Evolutionary conservation across 2,329 filamentous ascomycete genomes (phyloP).

Genomic region (Bimuria novae-zelandiae): DNA sequence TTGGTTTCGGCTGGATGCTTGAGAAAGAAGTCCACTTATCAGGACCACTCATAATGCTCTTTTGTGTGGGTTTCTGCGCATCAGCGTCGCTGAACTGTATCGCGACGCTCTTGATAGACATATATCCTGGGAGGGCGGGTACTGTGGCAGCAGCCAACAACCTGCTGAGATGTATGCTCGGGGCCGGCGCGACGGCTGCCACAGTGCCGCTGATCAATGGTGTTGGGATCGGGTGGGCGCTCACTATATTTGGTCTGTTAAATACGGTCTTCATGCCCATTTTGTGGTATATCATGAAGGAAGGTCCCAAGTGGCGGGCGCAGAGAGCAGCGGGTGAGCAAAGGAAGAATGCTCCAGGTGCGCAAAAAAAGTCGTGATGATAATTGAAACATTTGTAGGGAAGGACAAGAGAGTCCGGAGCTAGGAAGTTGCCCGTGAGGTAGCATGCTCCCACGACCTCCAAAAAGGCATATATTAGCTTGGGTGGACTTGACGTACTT

Average conservation of each 20-base stretch:
- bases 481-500: no score
- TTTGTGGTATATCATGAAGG: not conserved
- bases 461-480: no score
- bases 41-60: not conserved
- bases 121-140: not conserved
- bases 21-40: not conserved
- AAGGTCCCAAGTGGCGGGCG: not conserved
- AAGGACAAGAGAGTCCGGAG: not conserved
- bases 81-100: not conserved
- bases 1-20: not conserved
- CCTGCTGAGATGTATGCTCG: not conserved
- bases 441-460: no score
- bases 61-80: not conserved
- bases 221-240: not conserved
- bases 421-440: no score
- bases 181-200: not conserved
- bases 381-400: not conserved
- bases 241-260: not conserved
- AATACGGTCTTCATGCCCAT: not conserved
- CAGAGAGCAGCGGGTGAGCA: not conserved
- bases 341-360: no score
- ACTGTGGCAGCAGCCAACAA: not conserved
- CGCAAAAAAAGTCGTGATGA: not conserved
- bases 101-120: not conserved
- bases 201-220: not conserved